Base-by-base conservation (phyloP, 2,329 filamentous ascomycete species). In the Phialocephala sp. region DNA sequence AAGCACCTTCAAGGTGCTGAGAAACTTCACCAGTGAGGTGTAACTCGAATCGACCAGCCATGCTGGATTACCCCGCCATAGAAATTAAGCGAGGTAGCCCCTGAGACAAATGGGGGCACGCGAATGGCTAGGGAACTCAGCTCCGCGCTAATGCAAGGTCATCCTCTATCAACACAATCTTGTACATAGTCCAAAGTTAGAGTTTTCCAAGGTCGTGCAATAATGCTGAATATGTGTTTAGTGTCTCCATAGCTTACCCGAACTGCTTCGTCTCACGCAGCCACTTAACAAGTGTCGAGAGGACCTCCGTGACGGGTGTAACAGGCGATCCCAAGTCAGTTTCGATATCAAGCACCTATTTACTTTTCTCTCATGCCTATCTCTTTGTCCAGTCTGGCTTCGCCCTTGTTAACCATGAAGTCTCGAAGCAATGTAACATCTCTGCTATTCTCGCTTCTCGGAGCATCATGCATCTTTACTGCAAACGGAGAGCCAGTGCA, bases 31-130 rank as follows among this genome's bases (percentile, higher is more conserved):
- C 3, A 32, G 27, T 32, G 27, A 6, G 27, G 6, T 6, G 27
- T 32, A 6, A 32, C 27, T 3, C 6, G 3, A 32, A 32, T 32
- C 27, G 27, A 32, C 27, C 27, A 32, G 27, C 24, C 15, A 35
- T 32, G 12, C 12, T n/a, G 11, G 15, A 32, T 54, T 35, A 32
- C 50, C 50, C 50, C 14, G 3, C 50, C 24, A 8, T 18, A 15
- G 37, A 41, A 4, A 18, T 54, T 54, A 54, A 54, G 50, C 50
- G 50, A 54, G 50, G 50, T 14, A 54, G 15, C 50, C 50, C 24
- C 50, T 54, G 50, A 32, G 32, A 15, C 6, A 24, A 24, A 1
- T 20, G 20, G 12, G 45, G 20, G 45, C 22, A 20, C 11, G 11
- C n/a, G 22, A 12, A n/a, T 24, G n/a, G n/a, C 6, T n/a, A n/a